Percentiles rank a stretch among this genome's conserved stretches.
phyloP scores from a whole-genome alignment of 2,329 filamentous ascomycete genomes.

The Talaromyces amestolkiae region DNA sequence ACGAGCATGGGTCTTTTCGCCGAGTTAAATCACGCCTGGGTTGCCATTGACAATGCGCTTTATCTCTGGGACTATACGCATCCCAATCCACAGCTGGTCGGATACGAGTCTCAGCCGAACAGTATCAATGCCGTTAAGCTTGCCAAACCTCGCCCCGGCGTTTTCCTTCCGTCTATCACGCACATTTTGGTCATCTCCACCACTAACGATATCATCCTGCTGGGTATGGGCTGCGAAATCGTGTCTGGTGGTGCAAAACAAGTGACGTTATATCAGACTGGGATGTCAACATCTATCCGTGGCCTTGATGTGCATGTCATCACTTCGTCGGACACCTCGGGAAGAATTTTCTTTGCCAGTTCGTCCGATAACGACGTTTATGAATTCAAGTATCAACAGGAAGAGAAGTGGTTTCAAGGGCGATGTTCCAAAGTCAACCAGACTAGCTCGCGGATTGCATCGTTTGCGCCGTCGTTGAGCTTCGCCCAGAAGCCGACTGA shows the following conservation, averaged over 20 bases:
- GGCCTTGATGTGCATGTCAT: constrained; percentile 76
- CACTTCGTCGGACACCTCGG: constrained; percentile 70
- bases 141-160: constrained; percentile 76
- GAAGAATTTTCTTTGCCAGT: constrained; percentile 91
- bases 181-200: constrained; percentile 89
- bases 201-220: constrained; percentile 74
- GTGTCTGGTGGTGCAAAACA: constrained; percentile 65
- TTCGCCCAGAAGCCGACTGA: constrained; percentile 53
- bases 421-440: constrained; percentile 87
- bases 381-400: constrained; percentile 93
- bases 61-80: constrained; percentile 98
- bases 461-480: constrained; percentile 45
- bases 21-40: constrained; percentile 91
- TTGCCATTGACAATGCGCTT: constrained; percentile 89
- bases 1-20: constrained; percentile 96
- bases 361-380: constrained; percentile 80
- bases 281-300: constrained; percentile 74
- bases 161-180: constrained; percentile 82
- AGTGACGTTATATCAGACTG: constrained; percentile 82
- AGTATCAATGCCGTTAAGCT: constrained; percentile 90
- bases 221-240: constrained; percentile 72
- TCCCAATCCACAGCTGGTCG: constrained; percentile 85
- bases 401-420: constrained; percentile 94
- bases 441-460: constrained; percentile 69
- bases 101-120: constrained; percentile 84